Evolutionary conservation across 257 asterid species (phyloP).

Genomic region (Scutellaria minor): DNA sequence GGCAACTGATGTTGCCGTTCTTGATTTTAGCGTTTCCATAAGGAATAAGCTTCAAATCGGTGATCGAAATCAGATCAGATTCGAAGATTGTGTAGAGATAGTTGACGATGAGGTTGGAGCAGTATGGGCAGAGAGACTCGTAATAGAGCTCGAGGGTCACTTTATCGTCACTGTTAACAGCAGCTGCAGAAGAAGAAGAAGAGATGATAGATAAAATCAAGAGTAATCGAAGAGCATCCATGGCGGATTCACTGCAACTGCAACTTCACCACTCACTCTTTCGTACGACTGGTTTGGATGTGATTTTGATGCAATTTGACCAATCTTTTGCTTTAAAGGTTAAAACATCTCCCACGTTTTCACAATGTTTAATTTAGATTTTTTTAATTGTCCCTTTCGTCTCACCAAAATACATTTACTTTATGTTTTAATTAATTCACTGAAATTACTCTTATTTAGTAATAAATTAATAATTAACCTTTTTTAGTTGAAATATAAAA

Average conservation of each 20-base stretch:
- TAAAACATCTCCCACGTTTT: not conserved
- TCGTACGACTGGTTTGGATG: conserved; percentile 4
- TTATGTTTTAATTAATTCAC: too few species aligned
- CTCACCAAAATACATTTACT: too few species aligned
- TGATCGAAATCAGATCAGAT: conserved; percentile 49
- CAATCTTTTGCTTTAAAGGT: not conserved
- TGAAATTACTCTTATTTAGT: too few species aligned
- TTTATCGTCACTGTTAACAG: conserved; percentile 39
- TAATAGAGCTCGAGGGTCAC: conserved; percentile 53
- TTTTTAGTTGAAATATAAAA: too few species aligned
- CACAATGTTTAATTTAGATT: not conserved
- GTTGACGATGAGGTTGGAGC: conserved; percentile 63
- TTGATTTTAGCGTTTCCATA: conserved; percentile 62
- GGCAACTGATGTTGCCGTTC: conserved; percentile 50
- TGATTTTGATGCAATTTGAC: conserved; percentile 8
- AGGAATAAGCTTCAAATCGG: conserved; percentile 57
- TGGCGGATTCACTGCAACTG: conserved; percentile 32
- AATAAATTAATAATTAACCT: too few species aligned
- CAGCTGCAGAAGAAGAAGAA: conserved; percentile 31
- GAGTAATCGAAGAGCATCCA: conserved; percentile 47
- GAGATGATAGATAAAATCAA: conserved; percentile 39
- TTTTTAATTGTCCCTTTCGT: not conserved
- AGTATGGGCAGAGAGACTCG: conserved; percentile 61
- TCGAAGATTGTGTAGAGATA: conserved; percentile 47
- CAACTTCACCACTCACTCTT: conserved; percentile 7